Evolutionary conservation across 2,329 filamentous ascomycete species (phyloP), one percentile per base, ranked within the genome.

Genomic region (Penicillium corylophilum): DNA sequence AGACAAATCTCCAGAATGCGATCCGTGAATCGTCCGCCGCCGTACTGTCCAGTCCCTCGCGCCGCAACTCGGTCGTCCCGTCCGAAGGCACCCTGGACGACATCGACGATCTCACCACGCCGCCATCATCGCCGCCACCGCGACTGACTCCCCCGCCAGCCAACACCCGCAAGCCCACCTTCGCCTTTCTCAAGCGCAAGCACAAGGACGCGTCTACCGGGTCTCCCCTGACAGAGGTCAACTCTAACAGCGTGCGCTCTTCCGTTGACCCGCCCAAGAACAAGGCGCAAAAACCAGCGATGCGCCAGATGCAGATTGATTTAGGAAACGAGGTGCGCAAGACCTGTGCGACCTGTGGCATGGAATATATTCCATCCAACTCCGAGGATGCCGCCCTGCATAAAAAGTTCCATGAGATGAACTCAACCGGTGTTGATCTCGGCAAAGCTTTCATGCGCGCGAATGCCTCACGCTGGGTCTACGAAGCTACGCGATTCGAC

Each of bases 281-380:
- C 40, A 55, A 62, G 43, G 64, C 64, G 36, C 65, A 66, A 42
- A 69, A 67, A 41, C 70, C 59, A 48, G 64, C 64, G 7, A 61
- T 85, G 52, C 79, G 79, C 44, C 83, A 86, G 63, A 83, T 83
- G 74, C 81, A 83, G 59, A 77, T 86, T 53, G 82, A 83, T 59
- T 72, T 86, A 12, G 83, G 82, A 2, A 73, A 76, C 35, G 77
- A 81, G 38, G 71, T 79, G 35, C 77, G 80, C 42, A 81, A 80
- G 58, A 81, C 78, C 10, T 88, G 85, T 68, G 72, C 74, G 33
- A 74, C 72, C 2, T 88, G 85, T 60, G 81, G 82, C 1, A 88
- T 88, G 85, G 82, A 85, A 47, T 88, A 87, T 59, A 77, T 83
- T 29, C 80, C 83, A 4, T 85, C 83, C 0, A 80, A 81, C 44